Evolutionary conservation across 2,329 filamentous ascomycete species (phyloP).

Genomic region (Pseudogymnoascus sp.): DNA sequence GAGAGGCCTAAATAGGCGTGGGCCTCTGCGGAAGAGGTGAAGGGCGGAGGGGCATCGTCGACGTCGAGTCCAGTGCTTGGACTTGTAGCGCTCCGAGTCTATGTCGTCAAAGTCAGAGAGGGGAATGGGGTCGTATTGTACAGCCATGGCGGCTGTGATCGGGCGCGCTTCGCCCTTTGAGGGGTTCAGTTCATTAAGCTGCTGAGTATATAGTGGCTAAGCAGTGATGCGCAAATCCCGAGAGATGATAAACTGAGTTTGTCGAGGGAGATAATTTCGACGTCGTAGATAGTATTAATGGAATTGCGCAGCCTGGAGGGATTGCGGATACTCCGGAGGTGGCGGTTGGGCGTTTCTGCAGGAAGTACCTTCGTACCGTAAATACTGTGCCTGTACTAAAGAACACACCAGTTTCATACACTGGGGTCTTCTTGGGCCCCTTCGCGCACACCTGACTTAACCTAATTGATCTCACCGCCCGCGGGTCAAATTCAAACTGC

Average conservation of each 20-base stretch:
- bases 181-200: neutral
- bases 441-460: neutral
- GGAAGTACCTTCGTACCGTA: neutral
- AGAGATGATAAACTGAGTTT: neutral
- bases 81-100: slow-evolving; percentile 1
- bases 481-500: neutral
- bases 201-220: neutral
- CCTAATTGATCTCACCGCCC: neutral
- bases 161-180: neutral
- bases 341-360: neutral
- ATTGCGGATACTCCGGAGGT: neutral
- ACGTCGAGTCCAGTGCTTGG: slow-evolving; percentile 4
- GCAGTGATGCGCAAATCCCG: neutral
- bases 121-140: slow-evolving; percentile 1
- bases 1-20: slow-evolving; percentile 15
- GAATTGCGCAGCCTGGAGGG: neutral
- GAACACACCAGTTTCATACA: neutral
- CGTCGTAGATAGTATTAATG: neutral
- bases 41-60: neutral
- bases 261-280: neutral
- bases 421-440: neutral
- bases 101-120: slow-evolving; percentile 3
- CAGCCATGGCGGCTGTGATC: slow-evolving; percentile 1
- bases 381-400: neutral
- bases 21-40: slow-evolving; percentile 3